A percentile compares a stretch with the other conserved stretches of the same genome.
These are phyloP conservation scores for Barbarea vulgaris DNA, from an alignment of 345 rosid species.

Conservation along the genomic window DNA sequence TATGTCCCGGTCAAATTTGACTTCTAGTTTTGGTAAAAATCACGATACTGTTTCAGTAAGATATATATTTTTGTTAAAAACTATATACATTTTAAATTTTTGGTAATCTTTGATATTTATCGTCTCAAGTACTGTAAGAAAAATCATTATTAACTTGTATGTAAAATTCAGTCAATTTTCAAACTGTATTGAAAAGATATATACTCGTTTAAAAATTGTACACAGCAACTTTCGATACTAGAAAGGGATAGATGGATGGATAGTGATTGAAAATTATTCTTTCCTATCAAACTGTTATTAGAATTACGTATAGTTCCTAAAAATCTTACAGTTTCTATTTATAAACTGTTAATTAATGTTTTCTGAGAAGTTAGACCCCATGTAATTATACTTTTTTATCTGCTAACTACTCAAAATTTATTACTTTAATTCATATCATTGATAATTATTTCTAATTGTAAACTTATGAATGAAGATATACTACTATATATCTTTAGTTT, in stretches of 20 bases:
- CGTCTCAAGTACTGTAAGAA: not conserved
- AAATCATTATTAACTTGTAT: not conserved
- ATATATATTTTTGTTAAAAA: not conserved
- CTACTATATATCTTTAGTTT: not conserved
- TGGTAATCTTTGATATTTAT: not conserved
- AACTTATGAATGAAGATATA: not conserved
- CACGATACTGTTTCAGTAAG: slow-evolving; percentile 10
- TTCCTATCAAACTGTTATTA: not conserved
- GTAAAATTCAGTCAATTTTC: not conserved
- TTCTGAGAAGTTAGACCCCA: not conserved
- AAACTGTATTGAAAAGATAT: not conserved
- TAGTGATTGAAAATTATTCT: not conserved
- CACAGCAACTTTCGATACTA: not conserved
- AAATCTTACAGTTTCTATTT: not conserved
- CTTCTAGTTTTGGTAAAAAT: slow-evolving; percentile 22
- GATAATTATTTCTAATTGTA: not conserved
- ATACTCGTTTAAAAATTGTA: not conserved
- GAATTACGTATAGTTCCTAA: not conserved
- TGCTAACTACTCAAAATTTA: not conserved
- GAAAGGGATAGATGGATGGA: not conserved
- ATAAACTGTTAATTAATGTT: not conserved
- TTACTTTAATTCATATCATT: not conserved
- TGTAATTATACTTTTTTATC: not conserved
- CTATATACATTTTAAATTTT: not conserved
- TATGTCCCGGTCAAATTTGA: slow-evolving; percentile 14